Percentiles rank a stretch among this genome's conserved stretches.
phyloP scores from a whole-genome alignment of 495 filamentous ascomycete species.

The Lophiotrema nucula region DNA sequence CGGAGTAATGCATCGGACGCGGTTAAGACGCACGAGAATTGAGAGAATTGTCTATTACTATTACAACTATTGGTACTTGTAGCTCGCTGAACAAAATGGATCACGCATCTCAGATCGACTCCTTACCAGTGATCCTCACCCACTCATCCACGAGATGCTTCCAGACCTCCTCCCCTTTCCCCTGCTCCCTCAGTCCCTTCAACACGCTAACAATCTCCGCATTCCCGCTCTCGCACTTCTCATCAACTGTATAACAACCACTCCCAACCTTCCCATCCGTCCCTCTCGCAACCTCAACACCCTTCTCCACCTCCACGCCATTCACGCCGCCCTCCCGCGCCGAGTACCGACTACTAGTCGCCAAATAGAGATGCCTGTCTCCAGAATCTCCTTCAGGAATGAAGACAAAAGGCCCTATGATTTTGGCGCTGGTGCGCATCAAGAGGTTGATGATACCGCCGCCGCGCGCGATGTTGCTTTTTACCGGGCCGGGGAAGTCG shows the following conservation, averaged over 20 bases:
- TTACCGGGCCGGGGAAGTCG: constrained; percentile 54
- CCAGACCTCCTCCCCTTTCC: constrained; percentile 13
- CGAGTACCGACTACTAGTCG: constrained; percentile 13
- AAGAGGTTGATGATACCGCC: constrained; percentile 5
- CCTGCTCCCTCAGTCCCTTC: constrained; percentile 12
- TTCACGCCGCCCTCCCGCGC: neutral
- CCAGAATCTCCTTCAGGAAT: constrained; percentile 49
- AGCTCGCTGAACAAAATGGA: no score
- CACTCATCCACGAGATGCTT: constrained; percentile 11
- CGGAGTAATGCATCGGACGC: no score
- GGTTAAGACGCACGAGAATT: no score
- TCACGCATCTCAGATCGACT: constrained; percentile 12
- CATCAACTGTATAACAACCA: constrained; percentile 14
- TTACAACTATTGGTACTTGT: no score
- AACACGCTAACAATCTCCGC: constrained; percentile 3
- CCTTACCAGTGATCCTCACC: constrained; percentile 23
- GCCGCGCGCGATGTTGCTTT: constrained; percentile 39
- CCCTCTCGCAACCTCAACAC: neutral
- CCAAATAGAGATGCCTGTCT: constrained; percentile 55
- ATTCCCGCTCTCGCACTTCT: constrained; percentile 12
- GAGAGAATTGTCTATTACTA: no score
- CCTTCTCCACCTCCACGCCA: neutral
- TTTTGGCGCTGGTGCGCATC: neutral
- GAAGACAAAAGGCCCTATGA: constrained; percentile 38
- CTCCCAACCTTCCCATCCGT: constrained; percentile 20